Conservation (phyloP, 2,329 filamentous ascomycete species). For the Hypomyces rosellus region DNA sequence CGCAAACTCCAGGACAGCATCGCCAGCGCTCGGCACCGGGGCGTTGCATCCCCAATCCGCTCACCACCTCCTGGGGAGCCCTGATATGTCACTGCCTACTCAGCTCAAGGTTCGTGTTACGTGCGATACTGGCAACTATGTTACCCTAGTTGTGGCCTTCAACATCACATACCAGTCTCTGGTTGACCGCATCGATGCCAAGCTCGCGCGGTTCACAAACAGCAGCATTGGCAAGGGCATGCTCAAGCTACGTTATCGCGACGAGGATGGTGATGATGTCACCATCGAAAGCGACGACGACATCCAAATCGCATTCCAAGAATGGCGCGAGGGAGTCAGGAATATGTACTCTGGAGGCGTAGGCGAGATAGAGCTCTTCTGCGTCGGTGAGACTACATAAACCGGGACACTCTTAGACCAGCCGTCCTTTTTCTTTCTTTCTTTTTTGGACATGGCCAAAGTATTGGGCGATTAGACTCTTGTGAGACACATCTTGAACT, state of each 20-base stretch:
- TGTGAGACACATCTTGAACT: constrained; percentile 1
- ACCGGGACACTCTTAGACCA: constrained; percentile 9
- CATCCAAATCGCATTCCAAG: constrained; percentile 90
- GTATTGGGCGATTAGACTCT: background rate
- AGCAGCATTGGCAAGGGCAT: constrained; percentile 77
- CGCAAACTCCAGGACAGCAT: constrained; percentile 38
- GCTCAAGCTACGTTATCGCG: constrained; percentile 81
- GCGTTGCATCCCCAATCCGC: constrained; percentile 17
- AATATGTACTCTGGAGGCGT: constrained; percentile 60
- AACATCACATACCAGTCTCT: constrained; percentile 93
- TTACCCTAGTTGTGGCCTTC: constrained; percentile 91
- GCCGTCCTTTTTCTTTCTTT: constrained; percentile 7
- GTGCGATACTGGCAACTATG: constrained; percentile 76
- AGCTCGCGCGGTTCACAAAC: constrained; percentile 78
- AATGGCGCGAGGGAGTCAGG: constrained; percentile 71
- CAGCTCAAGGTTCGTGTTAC: constrained; percentile 96
- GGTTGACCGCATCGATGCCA: constrained; percentile 92
- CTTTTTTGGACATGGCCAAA: constrained; percentile 1
- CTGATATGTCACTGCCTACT: constrained; percentile 52
- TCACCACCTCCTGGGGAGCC: constrained; percentile 32
- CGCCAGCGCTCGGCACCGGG: constrained; percentile 38
- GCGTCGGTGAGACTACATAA: constrained; percentile 46
- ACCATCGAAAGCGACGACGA: constrained; percentile 94
- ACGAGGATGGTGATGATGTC: constrained; percentile 89
- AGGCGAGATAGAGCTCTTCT: constrained; percentile 86